Conservation (phyloP, 805 yeast genomes). For the Kuraishia molischiana region DNA sequence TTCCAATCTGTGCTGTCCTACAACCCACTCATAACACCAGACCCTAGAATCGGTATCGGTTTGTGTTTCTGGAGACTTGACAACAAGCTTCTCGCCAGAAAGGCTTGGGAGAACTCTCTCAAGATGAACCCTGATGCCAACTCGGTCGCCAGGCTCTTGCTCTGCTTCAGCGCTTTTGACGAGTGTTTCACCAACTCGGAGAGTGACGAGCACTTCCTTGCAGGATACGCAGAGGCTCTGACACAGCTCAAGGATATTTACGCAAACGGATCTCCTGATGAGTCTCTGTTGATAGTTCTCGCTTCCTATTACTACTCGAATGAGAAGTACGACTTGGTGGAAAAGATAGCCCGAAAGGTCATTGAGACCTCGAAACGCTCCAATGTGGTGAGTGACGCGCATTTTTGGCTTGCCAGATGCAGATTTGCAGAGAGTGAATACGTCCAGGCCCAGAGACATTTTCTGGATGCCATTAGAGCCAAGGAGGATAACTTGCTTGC, state of each 20-base stretch:
- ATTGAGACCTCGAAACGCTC: constrained; percentile 18
- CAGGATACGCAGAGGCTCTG: constrained; percentile 51
- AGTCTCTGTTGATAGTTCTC: constrained; percentile 55
- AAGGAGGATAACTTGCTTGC: constrained; percentile 62
- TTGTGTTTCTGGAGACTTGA: constrained; percentile 86
- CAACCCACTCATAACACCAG: constrained; percentile 76
- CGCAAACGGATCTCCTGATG: constrained; percentile 34
- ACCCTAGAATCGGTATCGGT: constrained; percentile 92
- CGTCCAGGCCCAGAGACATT: constrained; percentile 61
- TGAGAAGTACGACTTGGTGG: constrained; percentile 46
- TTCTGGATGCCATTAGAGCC: constrained; percentile 59
- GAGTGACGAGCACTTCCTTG: constrained; percentile 52
- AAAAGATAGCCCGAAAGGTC: constrained; percentile 40
- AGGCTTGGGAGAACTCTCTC: constrained; percentile 75
- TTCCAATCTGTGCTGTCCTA: constrained; percentile 76
- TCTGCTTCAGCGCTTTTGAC: constrained; percentile 63
- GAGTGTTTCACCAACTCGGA: constrained; percentile 44
- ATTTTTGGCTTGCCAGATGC: constrained; percentile 83
- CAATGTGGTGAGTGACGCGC: constrained; percentile 45
- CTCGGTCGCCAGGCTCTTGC: constrained; percentile 51
- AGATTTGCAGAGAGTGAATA: constrained; percentile 50
- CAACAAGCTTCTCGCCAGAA: constrained; percentile 64
- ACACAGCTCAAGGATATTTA: constrained; percentile 31
- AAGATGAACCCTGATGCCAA: constrained; percentile 51
- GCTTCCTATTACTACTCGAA: constrained; percentile 67